Evolutionary conservation across 345 rosid species (phyloP).

Genomic region (Dipteronia sinensis): DNA sequence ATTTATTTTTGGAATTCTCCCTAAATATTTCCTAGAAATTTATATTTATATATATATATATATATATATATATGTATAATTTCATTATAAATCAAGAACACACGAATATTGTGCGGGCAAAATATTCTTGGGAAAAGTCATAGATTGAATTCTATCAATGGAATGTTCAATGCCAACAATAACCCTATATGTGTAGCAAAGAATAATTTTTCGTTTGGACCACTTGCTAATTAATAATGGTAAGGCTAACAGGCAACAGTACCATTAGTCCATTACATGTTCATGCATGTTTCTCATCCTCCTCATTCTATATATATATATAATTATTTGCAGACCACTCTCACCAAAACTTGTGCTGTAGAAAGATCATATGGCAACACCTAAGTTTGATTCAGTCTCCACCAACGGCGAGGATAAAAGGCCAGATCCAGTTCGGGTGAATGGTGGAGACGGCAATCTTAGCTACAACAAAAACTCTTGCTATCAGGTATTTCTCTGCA

Average conservation of each 20-base stretch:
- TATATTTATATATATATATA: no score
- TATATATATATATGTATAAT: no score
- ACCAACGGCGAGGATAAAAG: not conserved
- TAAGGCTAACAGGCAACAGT: not conserved
- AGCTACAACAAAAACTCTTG: slow-evolving; percentile 57
- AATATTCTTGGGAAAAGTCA: not conserved
- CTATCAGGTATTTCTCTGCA: slow-evolving; percentile 45
- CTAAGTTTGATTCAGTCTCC: not conserved
- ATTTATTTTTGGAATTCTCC: no score
- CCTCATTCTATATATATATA: not conserved
- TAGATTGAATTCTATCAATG: not conserved
- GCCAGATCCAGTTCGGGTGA: slow-evolving; percentile 33
- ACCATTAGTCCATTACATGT: not conserved
- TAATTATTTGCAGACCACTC: not conserved
- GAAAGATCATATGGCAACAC: slow-evolving; percentile 1
- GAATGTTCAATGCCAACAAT: not conserved
- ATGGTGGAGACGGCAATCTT: slow-evolving; percentile 51
- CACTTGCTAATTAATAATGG: not conserved
- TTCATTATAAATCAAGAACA: not conserved
- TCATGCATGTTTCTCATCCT: slow-evolving; percentile 10
- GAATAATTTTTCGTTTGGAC: slow-evolving; percentile 3
- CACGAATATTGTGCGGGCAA: not conserved
- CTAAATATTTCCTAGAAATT: no score
- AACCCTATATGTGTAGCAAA: not conserved
- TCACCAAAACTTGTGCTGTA: not conserved